A percentile compares a stretch with the other conserved stretches of the same genome.
Conservation (phyloP, 2,329 filamentous ascomycete genomes). For the Pseudogymnoascus sp. region DNA sequence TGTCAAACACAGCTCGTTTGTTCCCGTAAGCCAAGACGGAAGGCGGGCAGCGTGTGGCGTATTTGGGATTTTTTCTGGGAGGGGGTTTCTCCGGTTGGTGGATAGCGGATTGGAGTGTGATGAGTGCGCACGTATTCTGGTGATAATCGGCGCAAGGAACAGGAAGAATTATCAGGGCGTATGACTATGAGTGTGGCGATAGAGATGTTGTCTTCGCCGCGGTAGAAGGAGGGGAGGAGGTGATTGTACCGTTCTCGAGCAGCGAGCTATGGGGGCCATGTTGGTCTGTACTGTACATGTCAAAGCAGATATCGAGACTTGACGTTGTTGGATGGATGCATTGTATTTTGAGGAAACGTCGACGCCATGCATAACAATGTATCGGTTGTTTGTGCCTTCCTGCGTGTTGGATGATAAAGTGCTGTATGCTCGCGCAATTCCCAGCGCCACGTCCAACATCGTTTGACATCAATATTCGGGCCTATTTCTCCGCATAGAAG, state of each 20-base stretch:
- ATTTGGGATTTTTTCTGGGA: neutral
- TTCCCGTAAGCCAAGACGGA: neutral
- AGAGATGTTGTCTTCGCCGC: neutral
- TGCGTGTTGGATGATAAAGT: neutral
- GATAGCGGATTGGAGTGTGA: neutral
- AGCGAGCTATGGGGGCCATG: too few relatives aligned
- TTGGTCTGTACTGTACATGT: neutral
- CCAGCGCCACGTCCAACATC: neutral
- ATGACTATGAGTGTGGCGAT: neutral
- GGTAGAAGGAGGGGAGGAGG: neutral
- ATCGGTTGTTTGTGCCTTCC: neutral
- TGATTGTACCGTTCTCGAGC: neutral
- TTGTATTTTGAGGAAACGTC: neutral
- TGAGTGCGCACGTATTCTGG: neutral
- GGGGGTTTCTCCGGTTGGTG: constrained; percentile 1
- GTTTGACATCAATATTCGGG: constrained; percentile 6
- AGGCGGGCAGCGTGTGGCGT: neutral
- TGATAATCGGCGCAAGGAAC: neutral
- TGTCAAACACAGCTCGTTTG: neutral
- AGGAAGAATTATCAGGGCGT: neutral
- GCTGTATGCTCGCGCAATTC: neutral
- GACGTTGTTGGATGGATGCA: neutral
- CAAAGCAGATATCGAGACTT: neutral
- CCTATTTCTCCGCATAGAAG: neutral
- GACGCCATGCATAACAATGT: neutral